These are phyloP conservation scores for Xylaria sp. DNA, from an alignment of 2,329 filamentous ascomycete species.

Conservation along the genomic window DNA sequence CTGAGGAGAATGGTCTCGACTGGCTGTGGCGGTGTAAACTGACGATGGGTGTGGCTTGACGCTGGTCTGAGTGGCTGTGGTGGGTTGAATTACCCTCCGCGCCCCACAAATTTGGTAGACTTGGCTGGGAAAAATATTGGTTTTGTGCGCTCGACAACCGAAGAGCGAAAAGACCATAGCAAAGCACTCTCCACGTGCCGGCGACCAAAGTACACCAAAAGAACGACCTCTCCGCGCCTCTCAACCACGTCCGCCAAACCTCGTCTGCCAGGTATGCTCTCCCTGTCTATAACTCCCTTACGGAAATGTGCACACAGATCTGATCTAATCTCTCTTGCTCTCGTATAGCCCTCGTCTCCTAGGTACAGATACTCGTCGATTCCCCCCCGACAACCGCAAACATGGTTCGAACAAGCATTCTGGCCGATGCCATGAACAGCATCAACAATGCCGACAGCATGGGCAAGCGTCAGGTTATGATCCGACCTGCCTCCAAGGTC, in stretches of 20 bases:
- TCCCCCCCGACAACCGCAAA: constrained; percentile 24
- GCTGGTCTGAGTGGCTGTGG: background rate
- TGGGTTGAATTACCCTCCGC: constrained; percentile 5
- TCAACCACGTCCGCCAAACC: constrained; percentile 29
- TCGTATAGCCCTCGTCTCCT: constrained; percentile 3
- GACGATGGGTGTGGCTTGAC: background rate
- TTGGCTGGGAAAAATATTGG: constrained; percentile 21
- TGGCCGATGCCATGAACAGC: constrained; percentile 31
- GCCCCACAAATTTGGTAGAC: constrained; percentile 30
- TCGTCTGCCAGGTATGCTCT: constrained; percentile 24
- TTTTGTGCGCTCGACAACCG: constrained; percentile 31
- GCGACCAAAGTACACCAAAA: constrained; percentile 12
- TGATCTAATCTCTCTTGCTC: constrained; percentile 16
- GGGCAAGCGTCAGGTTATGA: constrained; percentile 33
- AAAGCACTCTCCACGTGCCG: constrained; percentile 17
- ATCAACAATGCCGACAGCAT: constrained; percentile 35
- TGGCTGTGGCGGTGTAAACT: no score
- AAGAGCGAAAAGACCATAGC: constrained; percentile 19
- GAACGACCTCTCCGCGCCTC: constrained; percentile 19
- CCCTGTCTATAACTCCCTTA: background rate
- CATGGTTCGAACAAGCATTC: constrained; percentile 35
- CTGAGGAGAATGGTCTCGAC: no score
- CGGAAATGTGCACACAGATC: background rate
- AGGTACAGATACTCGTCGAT: constrained; percentile 25
- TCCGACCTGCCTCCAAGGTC: constrained; percentile 33